Evolutionary conservation across 2,329 filamentous ascomycete species (phyloP).

Genomic region (Orbilia brochopaga): DNA sequence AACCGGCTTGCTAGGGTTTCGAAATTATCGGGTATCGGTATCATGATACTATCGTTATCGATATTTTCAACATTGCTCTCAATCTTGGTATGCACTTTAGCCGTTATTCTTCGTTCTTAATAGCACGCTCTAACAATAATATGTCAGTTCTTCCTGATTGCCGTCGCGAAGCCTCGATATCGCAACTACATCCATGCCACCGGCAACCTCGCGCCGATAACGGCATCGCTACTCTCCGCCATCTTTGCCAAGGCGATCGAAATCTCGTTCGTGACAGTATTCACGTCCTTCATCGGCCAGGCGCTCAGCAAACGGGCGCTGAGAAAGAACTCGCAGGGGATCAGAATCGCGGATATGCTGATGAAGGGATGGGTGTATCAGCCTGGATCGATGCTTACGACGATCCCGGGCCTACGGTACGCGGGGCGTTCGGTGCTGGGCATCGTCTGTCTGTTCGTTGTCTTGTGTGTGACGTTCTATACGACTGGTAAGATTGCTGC

Average conservation of each 20-base stretch:
- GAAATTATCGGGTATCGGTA: conserved; percentile 19
- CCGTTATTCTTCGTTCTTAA: neutral
- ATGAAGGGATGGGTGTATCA: conserved; percentile 75
- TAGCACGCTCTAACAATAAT: neutral
- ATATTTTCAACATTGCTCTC: conserved; percentile 47
- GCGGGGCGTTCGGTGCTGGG: conserved; percentile 39
- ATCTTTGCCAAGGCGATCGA: conserved; percentile 78
- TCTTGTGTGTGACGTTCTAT: conserved; percentile 44
- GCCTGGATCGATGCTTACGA: conserved; percentile 39
- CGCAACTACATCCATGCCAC: conserved; percentile 34
- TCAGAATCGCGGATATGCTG: conserved; percentile 76
- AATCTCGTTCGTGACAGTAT: conserved; percentile 76
- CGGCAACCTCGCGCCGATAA: conserved; percentile 55
- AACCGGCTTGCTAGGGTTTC: conserved; percentile 17
- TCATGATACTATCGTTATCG: conserved; percentile 40
- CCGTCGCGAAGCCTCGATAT: conserved; percentile 38
- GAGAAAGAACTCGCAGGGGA: conserved; percentile 66
- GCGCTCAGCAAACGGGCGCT: conserved; percentile 73
- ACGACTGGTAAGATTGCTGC: conserved; percentile 32
- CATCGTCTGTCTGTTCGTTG: conserved; percentile 28
- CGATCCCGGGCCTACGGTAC: conserved; percentile 22
- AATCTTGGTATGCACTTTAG: conserved; percentile 13
- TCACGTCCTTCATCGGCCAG: conserved; percentile 76
- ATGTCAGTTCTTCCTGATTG: conserved; percentile 37
- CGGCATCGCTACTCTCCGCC: conserved; percentile 71